These are phyloP conservation scores for Mycosphaerelloides madeirae DNA, from an alignment of 2,329 filamentous ascomycete species.

Conservation along the genomic window DNA sequence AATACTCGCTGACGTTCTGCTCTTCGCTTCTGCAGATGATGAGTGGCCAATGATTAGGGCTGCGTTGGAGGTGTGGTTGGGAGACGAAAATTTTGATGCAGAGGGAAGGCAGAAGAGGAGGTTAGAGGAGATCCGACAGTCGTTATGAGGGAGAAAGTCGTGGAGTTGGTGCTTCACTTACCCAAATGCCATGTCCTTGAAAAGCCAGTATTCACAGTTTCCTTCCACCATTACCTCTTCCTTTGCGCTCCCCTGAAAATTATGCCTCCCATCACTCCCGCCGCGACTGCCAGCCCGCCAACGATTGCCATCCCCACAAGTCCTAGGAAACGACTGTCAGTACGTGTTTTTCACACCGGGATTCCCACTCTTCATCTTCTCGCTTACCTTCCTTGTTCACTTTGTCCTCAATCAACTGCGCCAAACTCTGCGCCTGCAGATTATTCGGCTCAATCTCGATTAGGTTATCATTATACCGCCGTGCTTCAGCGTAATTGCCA, in stretches of 20 bases:
- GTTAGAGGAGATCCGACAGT: slow-evolving; percentile 36
- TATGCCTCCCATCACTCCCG: slow-evolving; percentile 86
- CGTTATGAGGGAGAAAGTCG: not conserved
- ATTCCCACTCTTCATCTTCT: too few species aligned
- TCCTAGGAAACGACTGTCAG: too few species aligned
- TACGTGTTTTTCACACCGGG: too few species aligned
- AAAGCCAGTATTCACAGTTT: not conserved
- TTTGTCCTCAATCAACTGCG: slow-evolving; percentile 87
- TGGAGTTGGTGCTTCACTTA: not conserved
- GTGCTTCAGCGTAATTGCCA: slow-evolving; percentile 91
- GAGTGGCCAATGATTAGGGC: slow-evolving; percentile 52
- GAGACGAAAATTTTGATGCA: slow-evolving; percentile 51
- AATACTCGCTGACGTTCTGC: too few species aligned
- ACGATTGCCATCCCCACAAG: slow-evolving; percentile 92
- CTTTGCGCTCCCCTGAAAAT: slow-evolving; percentile 64
- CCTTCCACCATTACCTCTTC: slow-evolving; percentile 21
- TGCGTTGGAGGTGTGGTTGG: slow-evolving; percentile 53
- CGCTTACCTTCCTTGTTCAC: slow-evolving; percentile 94
- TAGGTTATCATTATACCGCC: slow-evolving; percentile 89
- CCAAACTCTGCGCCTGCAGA: slow-evolving; percentile 81
- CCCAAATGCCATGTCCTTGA: not conserved
- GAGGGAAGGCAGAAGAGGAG: slow-evolving; percentile 49
- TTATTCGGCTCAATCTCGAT: slow-evolving; percentile 88
- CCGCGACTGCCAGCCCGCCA: slow-evolving; percentile 85
- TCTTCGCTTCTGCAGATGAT: too few species aligned